Evolutionary conservation across 805 yeast species (phyloP).

Genomic region (Schizosaccharomyces japonicus): DNA sequence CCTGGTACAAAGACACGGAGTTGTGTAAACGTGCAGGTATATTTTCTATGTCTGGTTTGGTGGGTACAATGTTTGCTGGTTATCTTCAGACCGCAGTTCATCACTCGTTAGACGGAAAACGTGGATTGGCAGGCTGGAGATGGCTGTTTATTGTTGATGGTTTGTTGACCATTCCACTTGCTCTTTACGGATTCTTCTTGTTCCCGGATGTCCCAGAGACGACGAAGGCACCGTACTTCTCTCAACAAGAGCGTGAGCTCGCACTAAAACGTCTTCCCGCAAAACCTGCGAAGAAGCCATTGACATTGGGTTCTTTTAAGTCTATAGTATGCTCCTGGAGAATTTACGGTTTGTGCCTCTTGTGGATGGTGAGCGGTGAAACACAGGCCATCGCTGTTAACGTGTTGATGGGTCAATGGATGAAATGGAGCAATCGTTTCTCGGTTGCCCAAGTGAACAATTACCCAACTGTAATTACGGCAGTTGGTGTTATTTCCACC

Average conservation of each 20-base stretch:
- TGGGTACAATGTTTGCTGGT: constrained; percentile 19
- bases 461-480: constrained; percentile 22
- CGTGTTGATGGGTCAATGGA: constrained; percentile 1
- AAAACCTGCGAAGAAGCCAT: neutral
- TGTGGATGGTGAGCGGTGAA: constrained; percentile 2
- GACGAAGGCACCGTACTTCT: constrained; percentile 15
- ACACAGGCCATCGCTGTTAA: neutral
- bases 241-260: neutral
- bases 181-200: constrained; percentile 24
- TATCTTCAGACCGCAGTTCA: constrained; percentile 32
- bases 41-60: constrained; percentile 5
- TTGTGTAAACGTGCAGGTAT: constrained; percentile 23
- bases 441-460: constrained; percentile 19
- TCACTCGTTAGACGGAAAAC: constrained; percentile 20
- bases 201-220: constrained; percentile 32
- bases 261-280: neutral
- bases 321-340: neutral
- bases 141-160: constrained; percentile 37
- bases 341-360: neutral
- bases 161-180: constrained; percentile 24
- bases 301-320: neutral
- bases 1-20: constrained; percentile 32
- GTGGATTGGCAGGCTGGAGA: constrained; percentile 28
- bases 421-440: constrained; percentile 9
- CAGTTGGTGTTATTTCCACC: constrained; percentile 21